A percentile compares a stretch with the other conserved stretches of the same genome.
Evolutionary conservation across 2,329 filamentous ascomycete species (phyloP).

Genomic region (Graphiopsis chlorocephala): DNA sequence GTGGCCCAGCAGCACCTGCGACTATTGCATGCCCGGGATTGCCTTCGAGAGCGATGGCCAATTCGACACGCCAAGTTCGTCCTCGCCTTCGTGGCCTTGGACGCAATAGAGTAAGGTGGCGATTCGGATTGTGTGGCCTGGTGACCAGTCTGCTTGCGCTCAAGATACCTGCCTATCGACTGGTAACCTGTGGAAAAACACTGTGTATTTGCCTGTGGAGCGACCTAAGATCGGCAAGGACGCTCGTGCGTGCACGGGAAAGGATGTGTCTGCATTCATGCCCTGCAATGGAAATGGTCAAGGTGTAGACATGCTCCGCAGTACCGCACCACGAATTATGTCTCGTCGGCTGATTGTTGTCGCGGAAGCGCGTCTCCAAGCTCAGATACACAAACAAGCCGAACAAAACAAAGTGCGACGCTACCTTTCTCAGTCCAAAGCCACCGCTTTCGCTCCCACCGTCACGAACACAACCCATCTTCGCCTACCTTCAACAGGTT

Average conservation of each 20-base stretch:
- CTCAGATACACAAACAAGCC: slow-evolving; percentile 13
- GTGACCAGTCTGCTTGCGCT: background rate
- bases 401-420: background rate
- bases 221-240: background rate
- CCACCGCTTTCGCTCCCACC: background rate
- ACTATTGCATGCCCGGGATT: background rate
- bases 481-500: slow-evolving; percentile 13
- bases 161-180: background rate
- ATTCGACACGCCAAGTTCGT: background rate
- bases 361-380: background rate
- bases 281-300: background rate
- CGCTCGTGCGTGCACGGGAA: background rate
- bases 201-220: background rate
- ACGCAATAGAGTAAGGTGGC: background rate
- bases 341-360: background rate
- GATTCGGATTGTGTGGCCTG: background rate
- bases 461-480: background rate
- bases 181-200: background rate
- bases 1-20: background rate
- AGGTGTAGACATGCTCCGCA: background rate
- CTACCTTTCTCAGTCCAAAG: background rate
- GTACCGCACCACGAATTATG: background rate
- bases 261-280: background rate
- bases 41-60: background rate
- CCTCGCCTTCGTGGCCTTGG: background rate